Evolutionary conservation across 768 basidiomycete species (phyloP).

Genomic region (Crepidotus variabilis): DNA sequence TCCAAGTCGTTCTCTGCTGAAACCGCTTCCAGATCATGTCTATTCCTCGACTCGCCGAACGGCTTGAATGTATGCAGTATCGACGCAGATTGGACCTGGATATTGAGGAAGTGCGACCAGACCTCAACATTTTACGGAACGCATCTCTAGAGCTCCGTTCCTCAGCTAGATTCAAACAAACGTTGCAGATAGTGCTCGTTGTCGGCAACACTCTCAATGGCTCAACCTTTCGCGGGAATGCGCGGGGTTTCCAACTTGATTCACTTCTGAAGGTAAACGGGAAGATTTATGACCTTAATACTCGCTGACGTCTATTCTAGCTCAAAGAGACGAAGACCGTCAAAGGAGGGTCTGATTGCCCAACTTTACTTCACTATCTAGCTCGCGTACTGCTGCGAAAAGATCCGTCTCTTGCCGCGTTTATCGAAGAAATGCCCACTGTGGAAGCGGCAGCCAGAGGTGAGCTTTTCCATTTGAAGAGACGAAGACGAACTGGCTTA

Average conservation of each 20-base stretch:
- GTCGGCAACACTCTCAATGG: conserved; percentile 84
- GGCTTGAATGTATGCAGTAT: conserved; percentile 82
- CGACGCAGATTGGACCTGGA: conserved; percentile 79
- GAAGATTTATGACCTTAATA: neutral
- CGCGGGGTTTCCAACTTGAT: conserved; percentile 81
- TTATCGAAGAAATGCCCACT: conserved; percentile 78
- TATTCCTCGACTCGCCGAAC: conserved; percentile 70
- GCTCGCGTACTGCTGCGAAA: conserved; percentile 67
- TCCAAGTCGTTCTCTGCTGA: neutral
- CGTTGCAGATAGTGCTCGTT: conserved; percentile 68
- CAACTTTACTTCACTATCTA: conserved; percentile 90
- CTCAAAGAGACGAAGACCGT: conserved; percentile 81
- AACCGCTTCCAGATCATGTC: conserved; percentile 55
- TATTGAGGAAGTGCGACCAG: conserved; percentile 79
- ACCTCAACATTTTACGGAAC: conserved; percentile 67
- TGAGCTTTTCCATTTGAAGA: conserved; percentile 26
- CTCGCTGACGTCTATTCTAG: conserved; percentile 30
- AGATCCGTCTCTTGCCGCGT: conserved; percentile 62
- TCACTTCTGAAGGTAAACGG: conserved; percentile 68
- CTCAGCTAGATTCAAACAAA: conserved; percentile 62
- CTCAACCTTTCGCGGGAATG: conserved; percentile 79
- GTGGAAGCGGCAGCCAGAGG: conserved; percentile 82
- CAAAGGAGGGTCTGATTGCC: conserved; percentile 63
- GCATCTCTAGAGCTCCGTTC: conserved; percentile 67
- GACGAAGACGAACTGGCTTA: neutral